Percentiles rank a stretch among this genome's conserved stretches.
These are phyloP conservation scores for Erigeron canadensis DNA, from an alignment of 129 eudicot genomes.

Conservation along the genomic window DNA sequence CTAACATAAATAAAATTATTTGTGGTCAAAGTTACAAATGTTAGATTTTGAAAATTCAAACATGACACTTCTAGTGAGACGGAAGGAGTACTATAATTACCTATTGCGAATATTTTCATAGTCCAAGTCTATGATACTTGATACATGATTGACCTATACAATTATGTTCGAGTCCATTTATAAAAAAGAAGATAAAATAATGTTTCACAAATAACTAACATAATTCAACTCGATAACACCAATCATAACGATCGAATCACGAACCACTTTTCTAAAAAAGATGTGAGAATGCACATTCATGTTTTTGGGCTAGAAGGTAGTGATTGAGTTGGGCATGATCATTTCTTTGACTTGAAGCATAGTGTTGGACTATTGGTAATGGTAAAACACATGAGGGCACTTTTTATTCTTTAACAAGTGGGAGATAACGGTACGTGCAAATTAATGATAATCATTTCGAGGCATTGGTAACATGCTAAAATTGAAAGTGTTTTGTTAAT, in stretches of 20 bases:
- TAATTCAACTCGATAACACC: background rate
- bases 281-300: background rate
- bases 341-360: constrained; percentile 26
- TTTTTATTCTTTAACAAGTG: constrained; percentile 7
- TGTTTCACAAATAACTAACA: background rate
- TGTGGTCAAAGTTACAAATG: no score
- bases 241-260: background rate
- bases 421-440: background rate
- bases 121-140: background rate
- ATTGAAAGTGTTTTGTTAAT: no score
- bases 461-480: background rate
- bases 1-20: no score
- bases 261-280: background rate
- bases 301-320: background rate
- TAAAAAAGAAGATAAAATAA: no score
- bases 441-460: background rate
- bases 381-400: constrained; percentile 8
- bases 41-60: no score
- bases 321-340: constrained; percentile 12
- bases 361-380: background rate
- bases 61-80: no score
- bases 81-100: no score
- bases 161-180: no score
- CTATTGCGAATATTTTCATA: no score
- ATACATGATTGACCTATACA: no score